These are phyloP conservation scores for Fusarium anthophilum DNA, from an alignment of 2,329 filamentous ascomycete genomes.

Conservation along the genomic window DNA sequence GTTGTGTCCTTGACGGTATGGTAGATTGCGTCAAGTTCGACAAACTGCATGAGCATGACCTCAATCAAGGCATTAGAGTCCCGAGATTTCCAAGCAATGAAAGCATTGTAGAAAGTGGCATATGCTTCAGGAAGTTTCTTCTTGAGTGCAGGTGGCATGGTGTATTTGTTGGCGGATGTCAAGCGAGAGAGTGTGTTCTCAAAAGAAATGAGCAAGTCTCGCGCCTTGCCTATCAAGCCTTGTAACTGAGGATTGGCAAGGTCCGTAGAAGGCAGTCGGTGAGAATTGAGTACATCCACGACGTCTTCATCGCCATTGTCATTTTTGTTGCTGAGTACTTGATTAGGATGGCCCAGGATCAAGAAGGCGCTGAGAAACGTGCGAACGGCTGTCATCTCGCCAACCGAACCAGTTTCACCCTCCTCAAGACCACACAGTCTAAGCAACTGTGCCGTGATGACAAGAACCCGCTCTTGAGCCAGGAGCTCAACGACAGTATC, in stretches of 20 bases:
- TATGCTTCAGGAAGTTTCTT: constrained; percentile 75
- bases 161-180: constrained; percentile 72
- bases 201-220: constrained; percentile 80
- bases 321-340: constrained; percentile 80
- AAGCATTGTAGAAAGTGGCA: constrained; percentile 78
- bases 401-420: constrained; percentile 68
- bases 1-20: constrained; percentile 83
- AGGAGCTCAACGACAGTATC: constrained; percentile 77
- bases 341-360: constrained; percentile 80
- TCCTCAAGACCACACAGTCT: constrained; percentile 76
- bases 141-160: constrained; percentile 68
- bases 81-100: constrained; percentile 84
- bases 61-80: constrained; percentile 82
- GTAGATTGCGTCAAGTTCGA: constrained; percentile 84
- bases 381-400: constrained; percentile 75
- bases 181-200: constrained; percentile 76
- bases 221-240: constrained; percentile 80
- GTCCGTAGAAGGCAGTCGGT: constrained; percentile 53
- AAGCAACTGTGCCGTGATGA: constrained; percentile 72
- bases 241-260: constrained; percentile 70
- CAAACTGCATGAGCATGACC: constrained; percentile 87
- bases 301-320: constrained; percentile 67
- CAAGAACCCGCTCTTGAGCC: constrained; percentile 71
- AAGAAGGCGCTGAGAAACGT: constrained; percentile 84
- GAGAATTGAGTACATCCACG: constrained; percentile 46